These are phyloP conservation scores for Xylariaceae sp. DNA, from an alignment of 2,329 filamentous ascomycete species.

Conservation along the genomic window DNA sequence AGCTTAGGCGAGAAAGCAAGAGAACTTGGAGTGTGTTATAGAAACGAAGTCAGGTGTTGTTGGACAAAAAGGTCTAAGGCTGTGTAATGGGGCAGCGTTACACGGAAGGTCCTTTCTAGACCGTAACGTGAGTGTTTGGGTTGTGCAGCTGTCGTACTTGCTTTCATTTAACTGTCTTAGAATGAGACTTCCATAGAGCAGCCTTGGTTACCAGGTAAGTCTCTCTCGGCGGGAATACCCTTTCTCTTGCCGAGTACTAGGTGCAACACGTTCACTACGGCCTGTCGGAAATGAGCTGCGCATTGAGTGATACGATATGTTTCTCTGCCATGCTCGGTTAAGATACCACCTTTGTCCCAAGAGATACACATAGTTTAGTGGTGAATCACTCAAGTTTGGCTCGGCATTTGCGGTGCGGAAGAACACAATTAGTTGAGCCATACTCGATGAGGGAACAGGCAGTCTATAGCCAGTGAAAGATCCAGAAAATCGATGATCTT, in stretches of 20 bases:
- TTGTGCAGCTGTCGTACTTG: constrained; percentile 10
- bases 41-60: constrained; percentile 1
- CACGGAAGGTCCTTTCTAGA: constrained; percentile 1
- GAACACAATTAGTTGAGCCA: neutral
- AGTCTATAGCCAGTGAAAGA: too few species aligned
- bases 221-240: neutral
- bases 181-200: constrained; percentile 18
- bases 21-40: neutral
- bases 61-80: constrained; percentile 2
- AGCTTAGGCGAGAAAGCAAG: neutral
- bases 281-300: neutral
- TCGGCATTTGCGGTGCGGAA: too few species aligned
- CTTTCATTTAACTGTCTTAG: constrained; percentile 9
- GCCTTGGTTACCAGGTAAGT: neutral
- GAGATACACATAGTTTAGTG: neutral
- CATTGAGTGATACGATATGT: neutral
- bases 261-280: neutral
- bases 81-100: neutral
- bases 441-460: too few species aligned
- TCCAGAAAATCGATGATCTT: too few species aligned
- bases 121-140: neutral
- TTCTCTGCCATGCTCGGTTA: neutral
- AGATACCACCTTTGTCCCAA: neutral
- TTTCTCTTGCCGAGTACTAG: neutral
- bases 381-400: too few species aligned